Evolutionary conservation across 257 asterid genomes (phyloP).

Genomic region (Fraxinus pennsylvanica): DNA sequence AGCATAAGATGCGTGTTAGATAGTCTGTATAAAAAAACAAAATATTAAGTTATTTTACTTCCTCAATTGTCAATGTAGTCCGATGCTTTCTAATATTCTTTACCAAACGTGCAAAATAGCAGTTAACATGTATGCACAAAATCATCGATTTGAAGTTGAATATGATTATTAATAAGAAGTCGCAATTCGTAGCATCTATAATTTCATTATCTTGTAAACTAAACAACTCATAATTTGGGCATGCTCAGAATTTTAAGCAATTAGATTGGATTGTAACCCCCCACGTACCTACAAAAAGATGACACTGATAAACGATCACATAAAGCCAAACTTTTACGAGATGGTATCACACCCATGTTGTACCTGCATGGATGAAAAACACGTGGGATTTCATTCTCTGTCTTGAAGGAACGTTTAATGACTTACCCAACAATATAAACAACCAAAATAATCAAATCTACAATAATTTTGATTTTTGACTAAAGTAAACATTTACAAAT

Average conservation of each 20-base stretch:
- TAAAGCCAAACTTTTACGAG: constrained; percentile 80
- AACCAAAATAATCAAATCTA: not conserved
- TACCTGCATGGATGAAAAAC: constrained; percentile 52
- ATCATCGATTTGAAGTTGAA: too few relatives aligned
- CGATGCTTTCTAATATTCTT: too few relatives aligned
- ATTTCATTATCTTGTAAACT: not conserved
- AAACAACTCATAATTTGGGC: not conserved
- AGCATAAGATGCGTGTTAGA: too few relatives aligned
- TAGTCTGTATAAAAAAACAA: too few relatives aligned
- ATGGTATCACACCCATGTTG: constrained; percentile 88
- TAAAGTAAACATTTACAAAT: not conserved
- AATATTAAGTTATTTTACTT: too few relatives aligned
- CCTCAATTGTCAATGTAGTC: too few relatives aligned
- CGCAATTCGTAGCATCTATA: not conserved
- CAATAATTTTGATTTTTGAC: not conserved
- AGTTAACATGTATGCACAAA: not conserved
- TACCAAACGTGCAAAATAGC: too few relatives aligned
- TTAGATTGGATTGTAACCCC: too few relatives aligned
- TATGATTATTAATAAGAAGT: too few relatives aligned
- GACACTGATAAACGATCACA: constrained; percentile 84
- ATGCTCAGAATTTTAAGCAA: not conserved
- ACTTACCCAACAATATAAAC: not conserved
- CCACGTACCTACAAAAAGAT: constrained; percentile 75
- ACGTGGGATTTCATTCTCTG: not conserved
- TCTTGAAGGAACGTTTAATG: not conserved